Percentiles rank a stretch among this genome's conserved stretches.
phyloP scores from a whole-genome alignment of 2,329 filamentous ascomycete genomes.

The Pestalotiopsis sp. region DNA sequence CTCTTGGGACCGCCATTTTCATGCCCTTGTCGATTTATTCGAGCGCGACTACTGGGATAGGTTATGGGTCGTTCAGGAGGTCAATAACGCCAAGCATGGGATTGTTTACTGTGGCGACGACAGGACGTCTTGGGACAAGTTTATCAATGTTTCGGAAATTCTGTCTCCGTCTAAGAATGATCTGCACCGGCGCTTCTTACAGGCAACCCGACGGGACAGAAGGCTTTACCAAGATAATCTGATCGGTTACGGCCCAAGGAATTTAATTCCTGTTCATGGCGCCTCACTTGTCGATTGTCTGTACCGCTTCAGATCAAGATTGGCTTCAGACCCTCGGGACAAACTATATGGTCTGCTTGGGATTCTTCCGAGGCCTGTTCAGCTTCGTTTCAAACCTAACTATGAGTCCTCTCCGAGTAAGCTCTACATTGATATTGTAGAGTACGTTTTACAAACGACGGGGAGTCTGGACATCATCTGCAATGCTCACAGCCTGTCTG shows the following conservation, averaged over 20 bases:
- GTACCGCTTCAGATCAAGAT: background rate
- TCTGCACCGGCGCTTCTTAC: fast-evolving
- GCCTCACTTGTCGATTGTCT: background rate
- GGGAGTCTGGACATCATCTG: background rate
- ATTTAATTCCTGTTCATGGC: too few species aligned
- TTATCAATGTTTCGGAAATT: fast-evolving
- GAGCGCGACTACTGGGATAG: background rate
- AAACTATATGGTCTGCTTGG: background rate
- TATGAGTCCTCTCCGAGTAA: background rate
- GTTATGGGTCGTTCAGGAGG: background rate
- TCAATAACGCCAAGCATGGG: background rate
- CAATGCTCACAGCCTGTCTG: background rate
- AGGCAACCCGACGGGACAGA: background rate
- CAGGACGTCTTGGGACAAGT: background rate
- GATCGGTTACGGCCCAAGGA: background rate
- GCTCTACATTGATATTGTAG: background rate
- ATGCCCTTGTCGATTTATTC: background rate
- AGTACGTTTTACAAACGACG: background rate
- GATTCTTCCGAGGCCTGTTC: background rate
- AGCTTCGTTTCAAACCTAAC: background rate
- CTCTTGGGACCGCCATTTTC: background rate
- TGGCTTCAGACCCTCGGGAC: background rate
- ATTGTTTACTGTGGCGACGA: background rate
- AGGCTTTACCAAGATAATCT: background rate
- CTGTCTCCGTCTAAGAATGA: background rate